Evolutionary conservation across 345 rosid species (phyloP), one percentile per base, ranked within the genome.

Genomic region (Murraya paniculata): DNA sequence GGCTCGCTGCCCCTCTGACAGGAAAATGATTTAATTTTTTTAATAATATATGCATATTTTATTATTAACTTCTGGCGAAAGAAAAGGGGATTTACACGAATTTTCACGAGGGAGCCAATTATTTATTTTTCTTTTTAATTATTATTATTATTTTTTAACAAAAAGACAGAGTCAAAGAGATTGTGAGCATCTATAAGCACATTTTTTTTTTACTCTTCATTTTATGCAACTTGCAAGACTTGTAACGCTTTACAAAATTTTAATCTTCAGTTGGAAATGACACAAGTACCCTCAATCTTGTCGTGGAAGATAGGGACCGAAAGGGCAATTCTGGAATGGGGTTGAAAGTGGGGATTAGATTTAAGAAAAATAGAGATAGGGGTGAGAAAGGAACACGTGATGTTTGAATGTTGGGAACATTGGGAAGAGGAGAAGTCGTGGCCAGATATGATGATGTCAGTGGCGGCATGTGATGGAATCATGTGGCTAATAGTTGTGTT

Each of bases 381-480:
- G 45, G 27, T 28, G 64, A 11, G 33, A 77, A 75, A 87, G 66
- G 19, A 74, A 78, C 84, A 87, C 86, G 89, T 82, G 89, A 83
- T 84, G 94, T 86, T 86, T 86, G 91, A 88, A 89, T 87, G 94
- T 84, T 84, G 92, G 96, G 81, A 76, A 90, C 93, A 89, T 87
- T 7, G 89, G 85, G 74, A 88, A 84, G 93, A 80, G 92, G 81
- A 53, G 92, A 82, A 70, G 90, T 86, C 86, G 88, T 89, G 92
- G 92, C 87, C 90, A 89, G 89, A 85, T 82, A 89, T 86, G 89
- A 88, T 88, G 89, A 86, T 92, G 92, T 90, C 92, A 86, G 90
- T 68, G 77, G 19, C 68, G 16, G 75, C 92, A 89, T 89, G 91
- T 89, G 92, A 82, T 50, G 56, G 71, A 38, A 79, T 81, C 91